Base-by-base conservation (phyloP, 2,329 filamentous ascomycete genomes). In the Ophiostoma montium region DNA sequence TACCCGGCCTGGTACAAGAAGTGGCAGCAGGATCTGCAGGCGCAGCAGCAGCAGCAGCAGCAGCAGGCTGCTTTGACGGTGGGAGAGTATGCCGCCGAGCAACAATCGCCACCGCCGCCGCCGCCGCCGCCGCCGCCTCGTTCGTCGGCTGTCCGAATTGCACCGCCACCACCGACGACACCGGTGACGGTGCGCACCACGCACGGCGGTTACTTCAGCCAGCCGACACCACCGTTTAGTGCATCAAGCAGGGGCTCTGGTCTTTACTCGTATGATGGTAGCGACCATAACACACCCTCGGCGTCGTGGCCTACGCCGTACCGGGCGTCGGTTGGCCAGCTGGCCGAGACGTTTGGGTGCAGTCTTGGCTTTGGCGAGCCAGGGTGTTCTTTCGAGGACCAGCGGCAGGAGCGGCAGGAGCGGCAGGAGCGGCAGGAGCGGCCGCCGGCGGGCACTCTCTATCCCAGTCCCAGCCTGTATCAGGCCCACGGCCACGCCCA, bases 1-100 rank as follows among this genome's bases (percentile, higher is more conserved):
- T 64, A 75, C n/a, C 78, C 77, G 0, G 60, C 63, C 15, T 81
- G 77, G 77, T 81, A 71, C 69, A 75, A 69, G 61, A 74, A 73
- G 59, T 64, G 68, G 31, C 70, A 74, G 57, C 64, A 63, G n/a
- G 71, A 75, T 7, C 49, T 50, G 31, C 36, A 42, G 31, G 45
- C 7, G 31, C 47, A 16, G 8, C 27, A 32, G 11, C 19, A 43
- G 23, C 46, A 47, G 18, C 39, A 9, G 19, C 48, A 47, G 43
- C 30, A 32, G 18, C 18, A 46, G n/a, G 30, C 42, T n/a, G n/a
- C n/a, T n/a, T n/a, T n/a, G n/a, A n/a, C n/a, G n/a, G n/a, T n/a
- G n/a, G n/a, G n/a, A n/a, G n/a, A n/a, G n/a, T n/a, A n/a, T n/a
- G n/a, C n/a, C n/a, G n/a, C n/a, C n/a, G n/a, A 12, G 13, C 33